Evolutionary conservation across 2,329 filamentous ascomycete species (phyloP).

Genomic region (Fusarium cyanostomum): DNA sequence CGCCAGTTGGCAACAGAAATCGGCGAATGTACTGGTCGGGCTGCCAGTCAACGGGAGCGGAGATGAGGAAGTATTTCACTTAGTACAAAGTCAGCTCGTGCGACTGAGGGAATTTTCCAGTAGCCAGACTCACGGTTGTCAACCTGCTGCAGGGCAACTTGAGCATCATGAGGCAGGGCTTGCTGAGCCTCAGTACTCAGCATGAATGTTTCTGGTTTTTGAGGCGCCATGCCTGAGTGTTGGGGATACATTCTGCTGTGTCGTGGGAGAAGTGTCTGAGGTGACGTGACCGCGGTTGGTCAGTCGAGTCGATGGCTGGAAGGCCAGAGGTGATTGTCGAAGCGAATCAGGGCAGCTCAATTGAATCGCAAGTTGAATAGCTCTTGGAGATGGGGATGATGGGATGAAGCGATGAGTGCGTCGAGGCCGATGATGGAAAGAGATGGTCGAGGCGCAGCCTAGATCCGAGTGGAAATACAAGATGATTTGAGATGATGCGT

Average conservation of each 20-base stretch:
- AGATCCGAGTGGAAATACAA: conserved; percentile 36
- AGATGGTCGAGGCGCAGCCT: conserved; percentile 49
- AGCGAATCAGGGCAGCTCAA: conserved; percentile 24
- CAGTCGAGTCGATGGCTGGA: conserved; percentile 37
- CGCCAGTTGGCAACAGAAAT: conserved; percentile 94
- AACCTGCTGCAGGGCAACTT: conserved; percentile 97
- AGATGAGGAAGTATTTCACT: conserved; percentile 99
- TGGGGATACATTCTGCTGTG: conserved; percentile 76
- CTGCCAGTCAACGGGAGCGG: conserved; percentile 97
- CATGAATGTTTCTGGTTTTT: conserved; percentile 99
- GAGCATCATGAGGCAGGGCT: conserved; percentile 92
- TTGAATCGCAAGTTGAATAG: conserved; percentile 19
- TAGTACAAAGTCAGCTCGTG: conserved; percentile 29
- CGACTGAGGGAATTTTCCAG: conserved; percentile 1
- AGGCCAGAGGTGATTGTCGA: conserved; percentile 24
- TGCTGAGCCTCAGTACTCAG: conserved; percentile 97
- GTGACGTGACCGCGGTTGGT: conserved; percentile 41
- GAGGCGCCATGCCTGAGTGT: conserved; percentile 87
- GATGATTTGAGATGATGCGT: conserved; percentile 40
- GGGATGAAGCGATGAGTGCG: conserved; percentile 10
- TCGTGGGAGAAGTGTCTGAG: conserved; percentile 31
- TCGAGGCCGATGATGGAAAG: conserved; percentile 17
- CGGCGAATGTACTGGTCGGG: conserved; percentile 95
- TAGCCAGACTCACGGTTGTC: conserved; percentile 80
- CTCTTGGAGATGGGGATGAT: conserved; percentile 8